Evolutionary conservation across 1,284 basidiomycete genomes (phyloP), one percentile per base, ranked within the genome.

Genomic region (Caloboletus inedulis): DNA sequence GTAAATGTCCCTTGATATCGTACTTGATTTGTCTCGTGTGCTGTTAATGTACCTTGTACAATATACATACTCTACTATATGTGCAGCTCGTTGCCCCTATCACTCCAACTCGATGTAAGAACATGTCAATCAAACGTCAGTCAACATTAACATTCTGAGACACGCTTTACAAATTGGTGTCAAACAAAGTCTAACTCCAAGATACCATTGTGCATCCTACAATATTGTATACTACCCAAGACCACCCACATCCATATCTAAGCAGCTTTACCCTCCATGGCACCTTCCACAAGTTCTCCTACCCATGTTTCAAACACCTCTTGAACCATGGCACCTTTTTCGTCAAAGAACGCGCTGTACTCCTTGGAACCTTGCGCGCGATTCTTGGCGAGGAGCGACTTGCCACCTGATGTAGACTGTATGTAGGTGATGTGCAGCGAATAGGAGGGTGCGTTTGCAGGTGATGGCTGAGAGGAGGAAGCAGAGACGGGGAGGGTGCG

Each of bases 261-360:
- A 57, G 65, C 35, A 40, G 57, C 60, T 57, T 81, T 80, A 21
- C 80, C 77, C 65, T 81, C 80, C 79, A 84, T 84, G 13, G 72
- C 74, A 46, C 73, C 66, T 61, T 84, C 82, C 35, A 91, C 87
- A 30, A 86, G 70, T 50, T 77, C 77, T 7, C 85, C 85, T 4
- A 88, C 79, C 87, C 87, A 91, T 21, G 69, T 73, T 70, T 90
- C 88, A 58, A 90, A 89, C 25, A 60, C 65, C 33, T 79, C 82
- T 64, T 86, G 82, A 59, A 85, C 80, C 78, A 91, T 80, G 35
- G 74, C 77, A 7, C 89, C 89, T 35, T 78, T 70, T 47, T 78
- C 81, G 59, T 90, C 87, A 62, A 91, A 91, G 71, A 91, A 89
- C 16, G 72, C 70, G 43, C 77, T 81, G 72, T 86, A 91, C 33